Evolutionary conservation across 1,284 basidiomycete species (phyloP).

Genomic region (Rhodotorula sp.): DNA sequence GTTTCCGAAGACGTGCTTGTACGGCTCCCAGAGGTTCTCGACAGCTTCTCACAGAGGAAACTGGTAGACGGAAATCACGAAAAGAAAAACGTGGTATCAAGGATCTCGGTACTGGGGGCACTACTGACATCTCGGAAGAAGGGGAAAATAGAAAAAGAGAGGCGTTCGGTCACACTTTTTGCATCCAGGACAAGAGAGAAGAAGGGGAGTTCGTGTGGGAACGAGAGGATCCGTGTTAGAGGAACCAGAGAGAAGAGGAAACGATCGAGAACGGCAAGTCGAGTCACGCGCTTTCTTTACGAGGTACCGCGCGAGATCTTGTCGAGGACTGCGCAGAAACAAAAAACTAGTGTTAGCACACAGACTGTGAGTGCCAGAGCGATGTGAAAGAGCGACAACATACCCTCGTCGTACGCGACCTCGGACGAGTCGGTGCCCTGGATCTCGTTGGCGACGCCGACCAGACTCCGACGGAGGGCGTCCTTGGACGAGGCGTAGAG

Average conservation of each 20-base stretch:
- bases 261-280: not conserved
- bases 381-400: no score
- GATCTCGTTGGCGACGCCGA: constrained; percentile 73
- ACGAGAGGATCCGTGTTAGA: not conserved
- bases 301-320: constrained; percentile 43
- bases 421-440: constrained; percentile 83
- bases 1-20: no score
- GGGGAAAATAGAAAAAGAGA: no score
- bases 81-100: no score
- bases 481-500: constrained; percentile 89
- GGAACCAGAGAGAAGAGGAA: not conserved
- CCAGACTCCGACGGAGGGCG: constrained; percentile 68
- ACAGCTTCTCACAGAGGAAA: no score
- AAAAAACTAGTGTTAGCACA: not conserved
- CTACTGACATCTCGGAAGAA: no score
- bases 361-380: not conserved
- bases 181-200: not conserved
- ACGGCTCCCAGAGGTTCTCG: no score
- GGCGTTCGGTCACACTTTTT: no score
- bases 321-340: constrained; percentile 43
- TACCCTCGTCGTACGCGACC: constrained; percentile 71
- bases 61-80: no score
- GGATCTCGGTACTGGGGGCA: no score
- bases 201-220: not conserved
- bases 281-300: constrained; percentile 3